Evolutionary conservation across 2,329 filamentous ascomycete species (phyloP).

Genomic region (Arthroderma uncinatum): DNA sequence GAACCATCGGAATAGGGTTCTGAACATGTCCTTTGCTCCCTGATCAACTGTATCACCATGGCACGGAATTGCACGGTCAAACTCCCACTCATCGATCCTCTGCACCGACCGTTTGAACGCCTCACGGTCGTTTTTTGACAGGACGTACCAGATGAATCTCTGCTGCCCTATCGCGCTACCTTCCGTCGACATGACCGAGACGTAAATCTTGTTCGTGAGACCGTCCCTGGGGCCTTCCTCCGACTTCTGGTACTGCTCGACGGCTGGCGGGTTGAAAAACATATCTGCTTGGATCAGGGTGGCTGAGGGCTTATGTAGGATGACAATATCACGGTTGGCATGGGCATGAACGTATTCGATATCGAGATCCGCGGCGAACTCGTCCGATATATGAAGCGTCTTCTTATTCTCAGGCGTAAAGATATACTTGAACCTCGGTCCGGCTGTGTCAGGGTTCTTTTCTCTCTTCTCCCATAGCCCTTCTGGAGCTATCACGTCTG

Average conservation of each 20-base stretch:
- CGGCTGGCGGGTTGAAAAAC: conserved; percentile 79
- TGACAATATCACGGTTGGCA: conserved; percentile 76
- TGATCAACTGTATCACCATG: conserved; percentile 81
- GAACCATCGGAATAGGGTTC: conserved; percentile 76
- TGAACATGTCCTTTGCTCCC: conserved; percentile 62
- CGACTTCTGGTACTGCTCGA: conserved; percentile 65
- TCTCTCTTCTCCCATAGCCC: conserved; percentile 74
- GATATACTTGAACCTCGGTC: conserved; percentile 55
- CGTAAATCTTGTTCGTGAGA: conserved; percentile 48
- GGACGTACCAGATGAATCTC: conserved; percentile 69
- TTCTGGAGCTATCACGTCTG: conserved; percentile 70
- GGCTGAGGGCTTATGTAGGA: conserved; percentile 66
- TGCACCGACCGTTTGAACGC: conserved; percentile 60
- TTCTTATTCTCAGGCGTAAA: conserved; percentile 49
- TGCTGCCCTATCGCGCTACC: conserved; percentile 60
- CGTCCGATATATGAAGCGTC: conserved; percentile 50
- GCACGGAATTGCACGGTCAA: conserved; percentile 75
- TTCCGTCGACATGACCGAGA: conserved; percentile 46
- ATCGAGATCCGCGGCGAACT: conserved; percentile 80
- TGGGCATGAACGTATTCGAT: conserved; percentile 73
- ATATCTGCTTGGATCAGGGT: conserved; percentile 83
- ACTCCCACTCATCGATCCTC: conserved; percentile 69
- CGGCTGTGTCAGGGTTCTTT: conserved; percentile 44
- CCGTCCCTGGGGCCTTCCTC: conserved; percentile 46
- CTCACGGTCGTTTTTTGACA: conserved; percentile 49